phyloP scores from a whole-genome alignment of 192 early-diverging fungal species.

The Backusella liffmaniae region DNA sequence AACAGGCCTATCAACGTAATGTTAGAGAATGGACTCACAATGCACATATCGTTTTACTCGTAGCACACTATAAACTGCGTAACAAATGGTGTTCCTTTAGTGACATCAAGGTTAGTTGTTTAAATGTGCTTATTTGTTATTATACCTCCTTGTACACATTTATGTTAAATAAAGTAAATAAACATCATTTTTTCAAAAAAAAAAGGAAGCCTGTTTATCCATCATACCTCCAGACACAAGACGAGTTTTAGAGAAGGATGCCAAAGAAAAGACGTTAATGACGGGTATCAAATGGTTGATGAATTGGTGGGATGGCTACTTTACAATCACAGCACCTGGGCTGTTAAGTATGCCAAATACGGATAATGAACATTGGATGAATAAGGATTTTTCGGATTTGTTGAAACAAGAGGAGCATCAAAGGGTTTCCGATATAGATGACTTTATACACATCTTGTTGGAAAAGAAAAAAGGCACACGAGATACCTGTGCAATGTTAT shows the following conservation, averaged over 20 bases:
- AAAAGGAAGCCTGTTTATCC: constrained; percentile 29
- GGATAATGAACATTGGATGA: background rate
- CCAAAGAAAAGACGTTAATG: constrained; percentile 6
- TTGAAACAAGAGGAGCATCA: constrained; percentile 13
- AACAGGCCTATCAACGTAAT: constrained; percentile 51
- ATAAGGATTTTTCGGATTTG: background rate
- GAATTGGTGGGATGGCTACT: constrained; percentile 36
- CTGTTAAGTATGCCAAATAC: constrained; percentile 6
- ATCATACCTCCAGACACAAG: constrained; percentile 33
- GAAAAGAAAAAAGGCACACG: constrained; percentile 28
- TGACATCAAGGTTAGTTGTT: constrained; percentile 39
- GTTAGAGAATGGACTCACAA: constrained; percentile 58
- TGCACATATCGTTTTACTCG: constrained; percentile 56
- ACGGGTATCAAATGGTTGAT: constrained; percentile 14
- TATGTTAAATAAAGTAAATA: background rate
- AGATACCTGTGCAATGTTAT: constrained; percentile 49
- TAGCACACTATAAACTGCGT: constrained; percentile 50
- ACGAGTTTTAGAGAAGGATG: background rate
- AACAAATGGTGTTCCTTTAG: constrained; percentile 56
- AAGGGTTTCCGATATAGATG: constrained; percentile 3
- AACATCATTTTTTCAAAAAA: background rate
- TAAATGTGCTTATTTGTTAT: constrained; percentile 1
- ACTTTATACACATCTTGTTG: constrained; percentile 21
- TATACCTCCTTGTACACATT: background rate
- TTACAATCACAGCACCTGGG: constrained; percentile 23